These are phyloP conservation scores for Phaseolus lunatus DNA, from an alignment of 306 rosid genomes.

Conservation along the genomic window DNA sequence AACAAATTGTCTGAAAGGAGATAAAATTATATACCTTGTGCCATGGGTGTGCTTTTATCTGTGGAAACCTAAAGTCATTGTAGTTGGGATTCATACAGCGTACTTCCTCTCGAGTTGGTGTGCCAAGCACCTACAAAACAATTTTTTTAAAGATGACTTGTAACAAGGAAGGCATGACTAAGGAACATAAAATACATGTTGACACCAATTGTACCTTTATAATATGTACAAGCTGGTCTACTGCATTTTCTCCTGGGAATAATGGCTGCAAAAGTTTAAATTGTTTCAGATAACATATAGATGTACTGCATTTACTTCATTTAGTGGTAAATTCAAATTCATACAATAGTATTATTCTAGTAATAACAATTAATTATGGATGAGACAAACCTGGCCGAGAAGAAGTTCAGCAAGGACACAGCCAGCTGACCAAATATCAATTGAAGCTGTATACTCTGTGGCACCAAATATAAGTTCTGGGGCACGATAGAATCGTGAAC, in stretches of 20 bases:
- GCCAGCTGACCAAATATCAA: conserved; percentile 99
- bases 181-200: conserved; percentile 2
- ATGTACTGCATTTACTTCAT: background rate
- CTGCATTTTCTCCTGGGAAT: conserved; percentile 96
- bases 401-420: conserved; percentile 99
- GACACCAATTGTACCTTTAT: conserved; percentile 67
- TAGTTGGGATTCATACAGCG: conserved; percentile 98
- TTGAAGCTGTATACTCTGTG: conserved; percentile 91
- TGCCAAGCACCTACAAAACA: conserved; percentile 83
- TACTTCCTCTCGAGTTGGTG: conserved; percentile 97
- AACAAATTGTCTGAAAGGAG: conserved; percentile 13
- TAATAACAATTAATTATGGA: background rate
- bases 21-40: conserved; percentile 76
- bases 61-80: conserved; percentile 85
- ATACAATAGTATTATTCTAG: background rate
- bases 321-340: background rate
- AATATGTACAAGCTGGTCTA: conserved; percentile 96
- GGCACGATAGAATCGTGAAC: conserved; percentile 95
- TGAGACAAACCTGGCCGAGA: conserved; percentile 81
- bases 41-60: conserved; percentile 97
- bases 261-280: conserved; percentile 66
- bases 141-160: conserved; percentile 4
- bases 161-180: conserved; percentile 15
- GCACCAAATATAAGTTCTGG: conserved; percentile 99
- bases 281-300: conserved; percentile 12